A percentile compares a stretch with the other conserved stretches of the same genome.
Conservation (phyloP, 257 asterid genomes). For the Paulownia fortunei region DNA sequence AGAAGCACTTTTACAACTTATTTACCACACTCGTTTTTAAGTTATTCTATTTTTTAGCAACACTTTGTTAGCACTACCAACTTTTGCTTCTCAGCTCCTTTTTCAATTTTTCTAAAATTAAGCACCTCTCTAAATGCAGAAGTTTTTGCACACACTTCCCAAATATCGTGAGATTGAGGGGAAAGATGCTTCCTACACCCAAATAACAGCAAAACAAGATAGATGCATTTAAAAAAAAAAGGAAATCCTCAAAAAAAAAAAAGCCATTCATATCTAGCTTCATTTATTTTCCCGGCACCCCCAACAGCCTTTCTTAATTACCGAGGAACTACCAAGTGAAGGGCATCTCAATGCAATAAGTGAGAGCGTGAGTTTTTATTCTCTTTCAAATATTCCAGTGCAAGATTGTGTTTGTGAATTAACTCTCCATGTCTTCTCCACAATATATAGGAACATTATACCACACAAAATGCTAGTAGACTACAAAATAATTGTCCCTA, state of each 20-base stretch:
- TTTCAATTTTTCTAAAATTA: too few relatives aligned
- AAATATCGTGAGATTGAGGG: too few relatives aligned
- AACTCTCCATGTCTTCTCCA: neutral
- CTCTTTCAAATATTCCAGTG: neutral
- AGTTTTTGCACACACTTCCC: too few relatives aligned
- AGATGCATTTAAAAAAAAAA: neutral
- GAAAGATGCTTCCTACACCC: neutral
- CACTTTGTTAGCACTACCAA: too few relatives aligned
- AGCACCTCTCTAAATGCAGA: too few relatives aligned
- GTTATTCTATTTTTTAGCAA: too few relatives aligned
- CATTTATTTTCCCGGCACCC: neutral
- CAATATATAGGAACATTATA: neutral
- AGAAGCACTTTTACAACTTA: too few relatives aligned
- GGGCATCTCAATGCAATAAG: neutral
- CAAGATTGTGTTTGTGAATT: neutral
- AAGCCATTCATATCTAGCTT: neutral
- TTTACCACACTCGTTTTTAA: too few relatives aligned
- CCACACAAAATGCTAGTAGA: neutral
- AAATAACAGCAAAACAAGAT: neutral
- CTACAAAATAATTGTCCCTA: too few relatives aligned
- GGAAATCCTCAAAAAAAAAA: neutral
- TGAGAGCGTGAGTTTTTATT: neutral
- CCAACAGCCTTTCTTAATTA: neutral
- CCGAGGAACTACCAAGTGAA: neutral
- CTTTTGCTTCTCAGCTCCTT: too few relatives aligned